A percentile compares a stretch with the other conserved stretches of the same genome.
Evolutionary conservation across 768 basidiomycete species (phyloP).

Genomic region (Dendrothele bispora): DNA sequence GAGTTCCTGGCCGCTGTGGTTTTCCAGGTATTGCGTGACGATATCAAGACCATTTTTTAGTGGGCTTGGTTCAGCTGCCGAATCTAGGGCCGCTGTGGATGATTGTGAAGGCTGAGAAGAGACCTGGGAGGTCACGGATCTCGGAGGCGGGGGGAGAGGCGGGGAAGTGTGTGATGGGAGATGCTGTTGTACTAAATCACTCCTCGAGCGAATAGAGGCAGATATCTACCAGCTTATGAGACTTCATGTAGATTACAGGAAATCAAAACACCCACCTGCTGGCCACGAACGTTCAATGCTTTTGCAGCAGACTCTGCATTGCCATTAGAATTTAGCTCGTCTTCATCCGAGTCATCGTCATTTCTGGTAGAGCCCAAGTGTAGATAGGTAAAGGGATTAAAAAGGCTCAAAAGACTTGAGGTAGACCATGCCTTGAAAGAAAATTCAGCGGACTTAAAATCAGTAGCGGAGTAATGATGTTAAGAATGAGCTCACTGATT

Average conservation of each 20-base stretch:
- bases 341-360: conserved; percentile 20
- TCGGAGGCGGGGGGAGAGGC: background rate
- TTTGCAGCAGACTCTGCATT: conserved; percentile 15
- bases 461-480: conserved; percentile 1
- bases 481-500: conserved; percentile 45
- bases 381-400: conserved; percentile 60
- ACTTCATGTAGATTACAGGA: no score
- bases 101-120: conserved; percentile 7
- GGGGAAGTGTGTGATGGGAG: no score
- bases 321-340: background rate
- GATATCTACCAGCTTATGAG: no score
- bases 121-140: conserved; percentile 2
- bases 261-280: conserved; percentile 21
- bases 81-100: conserved; percentile 2
- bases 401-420: conserved; percentile 44
- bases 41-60: background rate
- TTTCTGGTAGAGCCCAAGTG: conserved; percentile 23
- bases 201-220: no score
- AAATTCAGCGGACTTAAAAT: conserved; percentile 8
- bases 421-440: conserved; percentile 50
- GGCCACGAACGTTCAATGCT: conserved; percentile 24
- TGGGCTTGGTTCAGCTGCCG: background rate
- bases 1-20: background rate
- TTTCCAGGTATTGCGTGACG: background rate
- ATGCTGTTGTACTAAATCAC: no score